Percentiles rank a stretch among this genome's conserved stretches.
Conservation (phyloP, 176 grass and related monocot species). For the Tuctoria greenei region DNA sequence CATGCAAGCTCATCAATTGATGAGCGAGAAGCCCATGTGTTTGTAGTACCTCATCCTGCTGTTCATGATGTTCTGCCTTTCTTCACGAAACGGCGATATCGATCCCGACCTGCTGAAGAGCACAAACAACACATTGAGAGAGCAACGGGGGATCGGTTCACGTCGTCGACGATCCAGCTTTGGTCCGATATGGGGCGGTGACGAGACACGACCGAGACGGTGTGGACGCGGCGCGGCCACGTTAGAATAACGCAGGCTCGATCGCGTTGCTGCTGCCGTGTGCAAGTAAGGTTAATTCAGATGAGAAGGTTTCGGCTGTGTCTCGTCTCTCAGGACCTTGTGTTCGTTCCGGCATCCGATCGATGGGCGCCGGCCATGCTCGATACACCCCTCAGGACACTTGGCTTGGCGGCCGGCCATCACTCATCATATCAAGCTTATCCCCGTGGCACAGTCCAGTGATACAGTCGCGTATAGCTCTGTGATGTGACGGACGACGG, state of each 20-base stretch:
- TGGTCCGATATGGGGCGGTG: background rate
- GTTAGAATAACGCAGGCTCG: background rate
- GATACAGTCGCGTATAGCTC: background rate
- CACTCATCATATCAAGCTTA: background rate
- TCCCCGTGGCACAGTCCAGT: too few relatives aligned
- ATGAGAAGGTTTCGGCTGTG: background rate
- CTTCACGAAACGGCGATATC: conserved; percentile 6
- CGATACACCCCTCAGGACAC: background rate
- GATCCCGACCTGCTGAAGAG: background rate
- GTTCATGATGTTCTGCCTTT: conserved; percentile 2
- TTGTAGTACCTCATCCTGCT: background rate
- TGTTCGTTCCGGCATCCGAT: background rate
- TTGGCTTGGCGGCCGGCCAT: too few relatives aligned
- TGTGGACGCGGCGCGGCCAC: conserved; percentile 8
- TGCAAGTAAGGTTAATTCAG: background rate
- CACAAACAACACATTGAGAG: too few relatives aligned
- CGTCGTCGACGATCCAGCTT: background rate
- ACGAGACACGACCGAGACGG: background rate
- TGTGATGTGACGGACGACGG: background rate
- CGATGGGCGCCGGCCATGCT: background rate
- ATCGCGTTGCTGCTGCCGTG: background rate
- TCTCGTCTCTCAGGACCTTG: background rate
- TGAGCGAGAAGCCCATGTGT: background rate
- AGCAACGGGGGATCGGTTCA: background rate
- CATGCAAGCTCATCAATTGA: background rate